Base-by-base conservation (phyloP, 1,139 yeast species). In the Saccharomyces hybrid region DNA sequence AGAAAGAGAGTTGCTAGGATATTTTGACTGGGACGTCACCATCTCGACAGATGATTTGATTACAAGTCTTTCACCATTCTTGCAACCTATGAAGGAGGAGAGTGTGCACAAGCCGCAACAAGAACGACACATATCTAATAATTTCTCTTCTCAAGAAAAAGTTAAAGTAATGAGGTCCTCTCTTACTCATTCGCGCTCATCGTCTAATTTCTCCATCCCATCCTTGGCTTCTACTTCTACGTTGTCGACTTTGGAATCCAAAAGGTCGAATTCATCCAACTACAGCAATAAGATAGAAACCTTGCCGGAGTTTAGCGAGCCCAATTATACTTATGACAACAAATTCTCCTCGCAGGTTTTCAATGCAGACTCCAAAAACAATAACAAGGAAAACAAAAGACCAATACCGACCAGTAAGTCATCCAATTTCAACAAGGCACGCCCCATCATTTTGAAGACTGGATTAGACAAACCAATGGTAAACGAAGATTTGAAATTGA, bases 1-100 rank as follows among this genome's bases (percentile, higher is more conserved):
- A 67, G 99, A 93, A 73, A 78, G 90, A 62, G 98, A 93, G 72
- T 76, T 93, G 61, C 81, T 91, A 54, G 81, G 80, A 51, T 82
- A 89, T 61, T 78, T 93, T 57, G 85, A 88, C 63, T 93, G 98
- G 98, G 83, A 88, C 65, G 74, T 91, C 53, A 75, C 79, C 49
- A 82, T 93, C 55, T 74, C 81, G 49, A 83, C 82, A 63, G 77
- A 79, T 50, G 98, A 93, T 64, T 78, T 93, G 59, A 74, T 82
- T 55, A 73, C 76, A 52, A 84, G 84, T 16, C 77, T 91, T 56
- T 82, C 86, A 52, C 91, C 91, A 47, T 88, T 93, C 74, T 74
- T 93, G 57, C 74, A 77, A 28, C 86, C 89, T 51, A 88, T 91
- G 69, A 86, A 85, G 70, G 64, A 66, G 28, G 67, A 69, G 28